Evolutionary conservation across 345 rosid genomes (phyloP).

Genomic region (Trapa bicornis): DNA sequence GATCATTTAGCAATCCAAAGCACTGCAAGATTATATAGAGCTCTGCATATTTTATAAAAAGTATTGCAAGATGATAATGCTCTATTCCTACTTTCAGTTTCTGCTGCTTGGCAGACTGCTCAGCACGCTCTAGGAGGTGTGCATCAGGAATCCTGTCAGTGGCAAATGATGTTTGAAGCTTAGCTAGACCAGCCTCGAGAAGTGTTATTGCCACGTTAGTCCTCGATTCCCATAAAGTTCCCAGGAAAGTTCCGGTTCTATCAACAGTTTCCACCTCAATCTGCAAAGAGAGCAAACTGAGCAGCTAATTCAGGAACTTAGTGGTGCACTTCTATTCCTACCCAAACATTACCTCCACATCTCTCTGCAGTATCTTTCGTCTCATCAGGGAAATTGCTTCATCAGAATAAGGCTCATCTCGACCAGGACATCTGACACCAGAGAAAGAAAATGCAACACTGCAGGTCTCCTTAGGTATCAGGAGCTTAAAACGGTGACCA

Average conservation of each 20-base stretch:
- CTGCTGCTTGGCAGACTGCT: constrained; percentile 70
- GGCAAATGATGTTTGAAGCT: constrained; percentile 73
- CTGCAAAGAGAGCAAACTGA: constrained; percentile 22
- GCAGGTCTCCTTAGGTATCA: constrained; percentile 89
- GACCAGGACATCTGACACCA: constrained; percentile 97
- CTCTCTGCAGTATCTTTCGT: constrained; percentile 89
- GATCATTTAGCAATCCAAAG: constrained; percentile 3
- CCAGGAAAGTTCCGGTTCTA: constrained; percentile 94
- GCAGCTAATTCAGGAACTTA: background rate
- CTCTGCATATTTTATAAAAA: no score
- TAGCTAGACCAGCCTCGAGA: constrained; percentile 94
- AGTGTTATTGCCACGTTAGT: constrained; percentile 59
- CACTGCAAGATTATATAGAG: background rate
- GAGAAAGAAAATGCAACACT: constrained; percentile 95
- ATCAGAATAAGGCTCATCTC: constrained; percentile 79
- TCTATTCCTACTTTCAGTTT: constrained; percentile 61
- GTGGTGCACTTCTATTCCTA: background rate
- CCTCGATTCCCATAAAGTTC: constrained; percentile 83
- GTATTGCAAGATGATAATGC: background rate
- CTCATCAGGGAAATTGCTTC: constrained; percentile 95
- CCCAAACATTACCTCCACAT: constrained; percentile 50
- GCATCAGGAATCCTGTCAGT: constrained; percentile 69
- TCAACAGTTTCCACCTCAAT: constrained; percentile 90
- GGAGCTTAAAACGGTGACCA: constrained; percentile 92
- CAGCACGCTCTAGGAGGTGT: constrained; percentile 80